Conservation (phyloP, 176 grass and related monocot genomes). For the Eragrostis curvula region DNA sequence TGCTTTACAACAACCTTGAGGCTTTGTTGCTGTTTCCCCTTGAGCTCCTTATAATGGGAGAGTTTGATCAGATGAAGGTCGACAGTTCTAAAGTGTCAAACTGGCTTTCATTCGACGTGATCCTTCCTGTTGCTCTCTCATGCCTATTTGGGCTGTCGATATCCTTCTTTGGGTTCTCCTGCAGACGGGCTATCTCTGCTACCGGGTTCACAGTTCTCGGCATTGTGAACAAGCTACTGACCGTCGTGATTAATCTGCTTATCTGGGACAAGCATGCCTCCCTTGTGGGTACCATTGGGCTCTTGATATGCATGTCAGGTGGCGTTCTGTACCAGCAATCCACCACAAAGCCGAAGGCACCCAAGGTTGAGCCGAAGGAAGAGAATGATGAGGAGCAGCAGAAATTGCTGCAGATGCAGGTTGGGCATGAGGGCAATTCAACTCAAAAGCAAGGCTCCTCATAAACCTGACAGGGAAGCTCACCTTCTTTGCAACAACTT, state of each 20-base stretch:
- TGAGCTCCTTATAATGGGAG: constrained; percentile 89
- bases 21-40: constrained; percentile 78
- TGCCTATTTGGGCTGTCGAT: constrained; percentile 81
- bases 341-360: constrained; percentile 63
- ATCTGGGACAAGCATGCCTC: constrained; percentile 83
- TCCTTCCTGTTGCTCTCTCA: constrained; percentile 78
- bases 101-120: constrained; percentile 72
- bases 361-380: constrained; percentile 53
- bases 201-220: constrained; percentile 84
- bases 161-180: constrained; percentile 91
- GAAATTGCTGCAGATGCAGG: constrained; percentile 62
- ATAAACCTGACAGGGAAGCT: constrained; percentile 14
- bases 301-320: constrained; percentile 82
- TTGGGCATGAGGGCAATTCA: constrained; percentile 38
- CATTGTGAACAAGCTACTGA: constrained; percentile 85
- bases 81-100: constrained; percentile 64
- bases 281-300: constrained; percentile 67
- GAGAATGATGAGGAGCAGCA: constrained; percentile 76
- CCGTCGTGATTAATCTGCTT: constrained; percentile 74
- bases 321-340: constrained; percentile 82
- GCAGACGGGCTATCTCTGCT: constrained; percentile 78
- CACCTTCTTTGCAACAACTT: constrained; percentile 6
- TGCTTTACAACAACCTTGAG: constrained; percentile 92
- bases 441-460: constrained; percentile 32
- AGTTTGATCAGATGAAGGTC: constrained; percentile 74